These are phyloP conservation scores for Crucibulum laeve DNA, from an alignment of 768 basidiomycete species.

Conservation along the genomic window DNA sequence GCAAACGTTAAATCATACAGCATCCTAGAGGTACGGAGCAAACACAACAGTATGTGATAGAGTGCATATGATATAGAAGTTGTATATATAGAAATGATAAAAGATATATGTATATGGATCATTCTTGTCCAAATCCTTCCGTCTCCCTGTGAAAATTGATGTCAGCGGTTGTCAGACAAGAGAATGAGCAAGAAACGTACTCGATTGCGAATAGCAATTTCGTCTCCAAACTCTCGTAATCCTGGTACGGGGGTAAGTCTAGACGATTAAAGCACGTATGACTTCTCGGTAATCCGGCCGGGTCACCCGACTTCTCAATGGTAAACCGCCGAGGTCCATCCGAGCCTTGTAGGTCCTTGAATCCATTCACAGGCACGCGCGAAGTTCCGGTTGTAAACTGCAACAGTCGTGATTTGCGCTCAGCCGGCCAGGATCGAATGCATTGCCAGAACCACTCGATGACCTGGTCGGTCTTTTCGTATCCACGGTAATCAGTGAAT, in stretches of 20 bases:
- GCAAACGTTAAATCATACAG: too few species aligned
- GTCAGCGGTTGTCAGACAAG: slow-evolving; percentile 1
- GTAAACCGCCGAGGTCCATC: slow-evolving; percentile 92
- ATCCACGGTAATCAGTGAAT: slow-evolving; percentile 89
- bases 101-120: slow-evolving; percentile 11
- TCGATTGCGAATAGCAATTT: slow-evolving; percentile 84
- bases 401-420: slow-evolving; percentile 79
- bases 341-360: slow-evolving; percentile 91
- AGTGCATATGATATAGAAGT: background rate
- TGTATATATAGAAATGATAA: background rate
- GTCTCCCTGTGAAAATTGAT: slow-evolving; percentile 49
- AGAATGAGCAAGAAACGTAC: slow-evolving; percentile 31
- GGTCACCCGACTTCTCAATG: slow-evolving; percentile 92
- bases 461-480: slow-evolving; percentile 80
- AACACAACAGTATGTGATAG: too few species aligned
- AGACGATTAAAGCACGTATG: slow-evolving; percentile 94
- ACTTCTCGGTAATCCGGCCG: slow-evolving; percentile 79
- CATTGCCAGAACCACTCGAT: slow-evolving; percentile 98
- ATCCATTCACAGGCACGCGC: slow-evolving; percentile 87
- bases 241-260: slow-evolving; percentile 86
- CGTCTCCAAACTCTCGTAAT: slow-evolving; percentile 82
- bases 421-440: slow-evolving; percentile 84
- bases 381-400: slow-evolving; percentile 89
- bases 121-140: slow-evolving; percentile 72
- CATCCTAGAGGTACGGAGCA: too few species aligned